These are phyloP conservation scores for Magnusiomyces starmeri DNA, from an alignment of 1,139 yeast genomes.

Conservation along the genomic window DNA sequence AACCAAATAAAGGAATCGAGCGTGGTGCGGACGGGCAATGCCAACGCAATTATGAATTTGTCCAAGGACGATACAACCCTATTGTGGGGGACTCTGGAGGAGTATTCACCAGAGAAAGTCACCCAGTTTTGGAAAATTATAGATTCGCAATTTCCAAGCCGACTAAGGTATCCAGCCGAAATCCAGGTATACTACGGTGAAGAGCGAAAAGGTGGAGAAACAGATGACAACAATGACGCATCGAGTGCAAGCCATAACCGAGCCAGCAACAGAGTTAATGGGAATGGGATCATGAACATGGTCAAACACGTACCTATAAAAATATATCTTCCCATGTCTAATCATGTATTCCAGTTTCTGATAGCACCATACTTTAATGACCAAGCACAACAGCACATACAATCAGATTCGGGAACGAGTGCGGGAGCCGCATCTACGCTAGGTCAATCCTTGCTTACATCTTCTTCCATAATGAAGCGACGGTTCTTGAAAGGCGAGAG, in stretches of 20 bases:
- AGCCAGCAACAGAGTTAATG: background rate
- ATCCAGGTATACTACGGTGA: background rate
- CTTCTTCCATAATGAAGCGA: background rate
- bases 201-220: background rate
- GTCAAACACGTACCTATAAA: constrained; percentile 44
- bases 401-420: too few relatives aligned
- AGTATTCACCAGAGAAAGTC: constrained; percentile 6
- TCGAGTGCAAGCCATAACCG: background rate
- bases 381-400: too few relatives aligned
- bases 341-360: constrained; percentile 45
- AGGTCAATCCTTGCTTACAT: background rate
- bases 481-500: background rate
- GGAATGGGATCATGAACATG: background rate
- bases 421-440: too few relatives aligned
- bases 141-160: constrained; percentile 31
- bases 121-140: constrained; percentile 35
- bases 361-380: constrained; percentile 28
- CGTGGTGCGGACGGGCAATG: constrained; percentile 61
- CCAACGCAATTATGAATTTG: constrained; percentile 68
- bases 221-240: background rate
- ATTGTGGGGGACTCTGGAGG: constrained; percentile 49
- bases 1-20: constrained; percentile 71
- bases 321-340: constrained; percentile 47
- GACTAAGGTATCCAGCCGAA: constrained; percentile 20
- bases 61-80: constrained; percentile 51